phyloP scores from a whole-genome alignment of 2,329 filamentous ascomycete genomes.

The Drechslerella coelobrocha region DNA sequence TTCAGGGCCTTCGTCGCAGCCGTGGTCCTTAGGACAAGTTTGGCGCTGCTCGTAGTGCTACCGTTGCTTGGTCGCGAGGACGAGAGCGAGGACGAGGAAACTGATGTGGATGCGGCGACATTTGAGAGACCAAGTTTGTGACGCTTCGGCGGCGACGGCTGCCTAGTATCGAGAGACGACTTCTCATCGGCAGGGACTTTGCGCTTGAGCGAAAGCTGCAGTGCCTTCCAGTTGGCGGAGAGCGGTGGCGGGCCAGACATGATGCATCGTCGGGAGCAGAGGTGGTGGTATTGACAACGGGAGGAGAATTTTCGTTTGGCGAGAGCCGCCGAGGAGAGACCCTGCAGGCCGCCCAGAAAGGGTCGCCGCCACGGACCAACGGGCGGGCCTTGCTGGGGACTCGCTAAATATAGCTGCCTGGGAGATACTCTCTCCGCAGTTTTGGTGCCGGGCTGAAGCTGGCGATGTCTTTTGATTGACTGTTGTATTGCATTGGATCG shows the following conservation, averaged over 20 bases:
- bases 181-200: conserved; percentile 36
- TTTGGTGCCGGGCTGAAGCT: too few relatives aligned
- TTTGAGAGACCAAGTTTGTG: conserved; percentile 4
- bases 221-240: conserved; percentile 55
- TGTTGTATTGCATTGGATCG: neutral
- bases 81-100: conserved; percentile 4
- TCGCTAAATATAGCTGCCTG: neutral
- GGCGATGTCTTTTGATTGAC: too few relatives aligned
- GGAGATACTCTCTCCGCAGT: too few relatives aligned
- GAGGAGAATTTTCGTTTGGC: neutral
- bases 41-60: conserved; percentile 8
- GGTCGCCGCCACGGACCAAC: neutral
- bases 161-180: conserved; percentile 18
- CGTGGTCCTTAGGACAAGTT: conserved; percentile 38
- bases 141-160: conserved; percentile 21
- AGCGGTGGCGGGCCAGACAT: conserved; percentile 48
- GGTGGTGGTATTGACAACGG: neutral
- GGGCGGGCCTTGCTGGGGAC: neutral
- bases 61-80: conserved; percentile 11
- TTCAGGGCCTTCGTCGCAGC: conserved; percentile 35
- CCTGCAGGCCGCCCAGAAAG: neutral
- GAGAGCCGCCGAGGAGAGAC: neutral
- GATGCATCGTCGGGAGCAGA: neutral
- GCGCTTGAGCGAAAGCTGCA: conserved; percentile 52
- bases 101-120: neutral